A percentile compares a stretch with the other conserved stretches of the same genome.
These are phyloP conservation scores for Pythium scleroteichum DNA, from an alignment of 352 stramenopile genomes.

Conservation along the genomic window DNA sequence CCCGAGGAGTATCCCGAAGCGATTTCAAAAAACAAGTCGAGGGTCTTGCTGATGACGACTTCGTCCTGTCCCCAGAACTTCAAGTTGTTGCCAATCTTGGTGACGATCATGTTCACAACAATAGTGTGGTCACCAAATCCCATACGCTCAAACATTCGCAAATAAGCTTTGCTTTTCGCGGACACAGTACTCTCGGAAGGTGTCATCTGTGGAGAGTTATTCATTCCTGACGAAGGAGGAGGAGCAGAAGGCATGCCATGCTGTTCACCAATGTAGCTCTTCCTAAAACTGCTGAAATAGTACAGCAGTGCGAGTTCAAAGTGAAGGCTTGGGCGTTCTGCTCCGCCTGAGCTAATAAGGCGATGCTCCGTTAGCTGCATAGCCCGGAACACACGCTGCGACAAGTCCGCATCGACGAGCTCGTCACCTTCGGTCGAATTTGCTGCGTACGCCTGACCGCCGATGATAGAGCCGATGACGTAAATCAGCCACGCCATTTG, in stretches of 20 bases:
- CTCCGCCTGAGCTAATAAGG: conserved; percentile 85
- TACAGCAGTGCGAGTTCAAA: conserved; percentile 96
- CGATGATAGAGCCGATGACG: conserved; percentile 95
- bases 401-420: conserved; percentile 95
- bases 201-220: conserved; percentile 82
- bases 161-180: conserved; percentile 95
- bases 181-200: conserved; percentile 70
- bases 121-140: conserved; percentile 96
- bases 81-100: conserved; percentile 98
- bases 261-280: conserved; percentile 92
- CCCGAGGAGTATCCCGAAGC: conserved; percentile 95
- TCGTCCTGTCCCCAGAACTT: conserved; percentile 98
- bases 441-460: conserved; percentile 94
- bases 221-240: conserved; percentile 50
- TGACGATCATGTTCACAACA: conserved; percentile 98
- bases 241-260: conserved; percentile 84
- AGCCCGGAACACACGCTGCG: conserved; percentile 94
- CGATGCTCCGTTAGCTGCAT: conserved; percentile 96
- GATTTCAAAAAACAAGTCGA: conserved; percentile 98
- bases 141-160: conserved; percentile 98
- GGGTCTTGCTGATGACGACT: conserved; percentile 95
- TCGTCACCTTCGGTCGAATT: conserved; percentile 93
- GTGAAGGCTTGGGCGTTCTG: conserved; percentile 87
- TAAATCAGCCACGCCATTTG: conserved; percentile 98
- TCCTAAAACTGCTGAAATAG: conserved; percentile 96